These are phyloP conservation scores for Terfezia boudieri DNA, from an alignment of 495 filamentous ascomycete genomes.

Conservation along the genomic window DNA sequence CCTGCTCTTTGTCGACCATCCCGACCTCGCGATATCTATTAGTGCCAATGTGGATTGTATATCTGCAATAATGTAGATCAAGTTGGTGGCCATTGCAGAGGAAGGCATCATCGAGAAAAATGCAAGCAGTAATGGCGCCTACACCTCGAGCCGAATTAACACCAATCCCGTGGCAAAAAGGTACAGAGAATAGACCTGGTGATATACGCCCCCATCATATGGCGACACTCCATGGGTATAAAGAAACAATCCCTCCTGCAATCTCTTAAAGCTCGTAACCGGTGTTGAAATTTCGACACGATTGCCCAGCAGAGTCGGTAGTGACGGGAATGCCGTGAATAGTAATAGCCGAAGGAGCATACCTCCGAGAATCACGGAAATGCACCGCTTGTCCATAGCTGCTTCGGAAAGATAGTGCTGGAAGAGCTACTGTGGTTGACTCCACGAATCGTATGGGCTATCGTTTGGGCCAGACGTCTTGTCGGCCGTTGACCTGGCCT, in stretches of 20 bases:
- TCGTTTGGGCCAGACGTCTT: too few relatives aligned
- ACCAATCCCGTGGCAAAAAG: not conserved
- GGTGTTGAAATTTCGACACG: slow-evolving; percentile 94
- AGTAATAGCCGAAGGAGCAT: slow-evolving; percentile 60
- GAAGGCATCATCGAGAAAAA: slow-evolving; percentile 72
- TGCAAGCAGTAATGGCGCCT: slow-evolving; percentile 77
- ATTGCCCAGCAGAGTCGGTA: slow-evolving; percentile 68
- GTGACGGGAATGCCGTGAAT: slow-evolving; percentile 54
- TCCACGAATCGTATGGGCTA: too few relatives aligned
- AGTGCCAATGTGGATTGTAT: slow-evolving; percentile 67
- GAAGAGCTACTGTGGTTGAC: too few relatives aligned
- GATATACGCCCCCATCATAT: slow-evolving; percentile 92
- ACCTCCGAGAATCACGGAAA: slow-evolving; percentile 50
- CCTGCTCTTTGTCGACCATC: slow-evolving; percentile 46
- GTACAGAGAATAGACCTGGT: slow-evolving; percentile 37
- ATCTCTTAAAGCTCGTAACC: slow-evolving; percentile 94
- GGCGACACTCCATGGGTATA: slow-evolving; percentile 92
- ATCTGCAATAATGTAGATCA: slow-evolving; percentile 67
- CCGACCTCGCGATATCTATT: slow-evolving; percentile 59
- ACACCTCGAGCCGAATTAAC: slow-evolving; percentile 3
- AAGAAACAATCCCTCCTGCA: slow-evolving; percentile 89
- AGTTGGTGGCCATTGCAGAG: slow-evolving; percentile 41
- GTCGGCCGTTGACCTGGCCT: too few relatives aligned
- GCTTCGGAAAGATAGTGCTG: too few relatives aligned
- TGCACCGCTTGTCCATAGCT: slow-evolving; percentile 46